Evolutionary conservation across 768 basidiomycete genomes (phyloP), one percentile per base, ranked within the genome.

Genomic region (Termitomyces sp.): DNA sequence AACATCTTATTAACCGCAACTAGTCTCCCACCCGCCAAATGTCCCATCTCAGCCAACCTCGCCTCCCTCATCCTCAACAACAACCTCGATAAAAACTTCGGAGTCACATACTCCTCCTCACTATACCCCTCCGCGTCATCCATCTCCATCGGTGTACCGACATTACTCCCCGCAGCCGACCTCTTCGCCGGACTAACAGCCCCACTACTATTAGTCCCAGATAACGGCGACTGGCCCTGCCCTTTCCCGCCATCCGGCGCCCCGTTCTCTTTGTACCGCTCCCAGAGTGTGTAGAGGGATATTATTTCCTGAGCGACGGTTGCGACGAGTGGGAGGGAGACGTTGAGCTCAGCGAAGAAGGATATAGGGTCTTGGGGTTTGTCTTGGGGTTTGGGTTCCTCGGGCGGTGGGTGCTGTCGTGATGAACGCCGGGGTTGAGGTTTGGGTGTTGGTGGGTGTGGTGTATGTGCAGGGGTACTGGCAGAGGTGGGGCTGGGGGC

Each of bases 241-340:
- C 64, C 68, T 29, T 22, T 15, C 64, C 59, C 33, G 15, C 31
- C 67, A n/a, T 75, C 73, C 3, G 73, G 70, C 10, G 76, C 64
- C 4, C 71, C 73, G 41, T 88, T 83, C 56, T 91, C 88, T 53
- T 83, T 84, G 70, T 92, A 93, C 9, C 82, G 76, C 36, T 90
- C 89, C 93, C 95, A 98, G 0, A 94, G 79, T 5, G 89, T 82
- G 70, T 98, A 98, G 32, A 97, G 70, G 4, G 89, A 83, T 51
- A 98, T 79, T 59, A 98, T 91, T 72, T 98, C 91, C 65, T 98
- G 95, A 0, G 88, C 82, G 63, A 97, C 87, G 38, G 89, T 86
- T 25, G 91, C 83, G 38, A 99, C 73, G 54, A 89, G 79, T 1
- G 88, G 78, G 60, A 95, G 78, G 47, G 88, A 93, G 54, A 98